A percentile compares a stretch with the other conserved stretches of the same genome.
Evolutionary conservation across 2,329 filamentous ascomycete genomes (phyloP).

Genomic region (Tetracladium maxilliforme): DNA sequence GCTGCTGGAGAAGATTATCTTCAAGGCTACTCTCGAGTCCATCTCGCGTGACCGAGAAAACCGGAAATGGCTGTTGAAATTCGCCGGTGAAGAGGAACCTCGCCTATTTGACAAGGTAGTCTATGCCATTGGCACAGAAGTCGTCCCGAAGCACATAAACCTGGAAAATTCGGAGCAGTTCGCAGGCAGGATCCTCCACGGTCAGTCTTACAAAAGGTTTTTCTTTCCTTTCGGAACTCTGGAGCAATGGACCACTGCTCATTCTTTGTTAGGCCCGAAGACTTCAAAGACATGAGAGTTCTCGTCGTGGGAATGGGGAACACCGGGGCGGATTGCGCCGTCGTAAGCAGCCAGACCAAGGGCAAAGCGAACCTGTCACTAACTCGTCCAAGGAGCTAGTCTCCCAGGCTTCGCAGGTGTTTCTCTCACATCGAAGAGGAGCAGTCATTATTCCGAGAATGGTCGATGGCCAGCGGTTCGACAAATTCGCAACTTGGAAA

Average conservation of each 20-base stretch:
- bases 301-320: conserved; percentile 26
- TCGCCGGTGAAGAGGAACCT: conserved; percentile 11
- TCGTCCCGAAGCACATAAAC: conserved; percentile 17
- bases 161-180: conserved; percentile 20
- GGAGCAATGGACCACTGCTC: too few relatives aligned
- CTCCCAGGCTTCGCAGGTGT: conserved; percentile 20
- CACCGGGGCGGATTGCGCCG: conserved; percentile 19
- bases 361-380: too few relatives aligned
- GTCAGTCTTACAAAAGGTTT: conserved; percentile 8
- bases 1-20: conserved; percentile 16
- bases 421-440: conserved; percentile 24
- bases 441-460: too few relatives aligned
- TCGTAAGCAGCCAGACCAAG: too few relatives aligned
- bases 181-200: conserved; percentile 22
- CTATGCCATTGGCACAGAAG: conserved; percentile 18
- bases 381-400: too few relatives aligned
- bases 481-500: too few relatives aligned
- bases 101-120: conserved; percentile 22
- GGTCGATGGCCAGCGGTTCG: too few relatives aligned
- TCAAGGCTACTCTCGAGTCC: conserved; percentile 15
- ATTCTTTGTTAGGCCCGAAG: conserved; percentile 11
- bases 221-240: too few relatives aligned
- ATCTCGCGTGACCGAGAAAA: conserved; percentile 12
- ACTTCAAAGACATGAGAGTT: conserved; percentile 24
- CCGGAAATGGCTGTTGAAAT: conserved; percentile 17